These are phyloP conservation scores for Lenzites betulinus DNA, from an alignment of 768 basidiomycete species.

Conservation along the genomic window DNA sequence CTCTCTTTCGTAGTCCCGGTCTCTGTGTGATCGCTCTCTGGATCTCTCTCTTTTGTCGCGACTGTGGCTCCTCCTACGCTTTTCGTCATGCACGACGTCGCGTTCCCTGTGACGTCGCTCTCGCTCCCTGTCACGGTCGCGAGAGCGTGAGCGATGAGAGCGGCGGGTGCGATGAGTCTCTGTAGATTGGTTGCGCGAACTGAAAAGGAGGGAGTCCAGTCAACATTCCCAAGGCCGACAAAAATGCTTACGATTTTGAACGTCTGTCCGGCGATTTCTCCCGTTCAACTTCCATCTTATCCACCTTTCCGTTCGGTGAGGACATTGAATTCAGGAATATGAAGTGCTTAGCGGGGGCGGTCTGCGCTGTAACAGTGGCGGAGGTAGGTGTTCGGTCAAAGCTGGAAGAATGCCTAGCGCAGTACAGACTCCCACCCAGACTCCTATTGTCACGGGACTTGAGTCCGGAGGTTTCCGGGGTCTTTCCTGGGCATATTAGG, in stretches of 20 bases:
- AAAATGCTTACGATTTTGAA: constrained; percentile 35
- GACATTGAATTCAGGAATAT: constrained; percentile 11
- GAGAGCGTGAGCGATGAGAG: constrained; percentile 73
- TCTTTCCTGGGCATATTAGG: no score
- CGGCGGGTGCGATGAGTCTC: constrained; percentile 74
- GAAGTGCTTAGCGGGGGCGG: no score
- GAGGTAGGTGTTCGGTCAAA: background rate
- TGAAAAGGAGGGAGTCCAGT: constrained; percentile 14
- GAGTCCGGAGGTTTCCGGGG: background rate
- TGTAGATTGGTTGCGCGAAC: constrained; percentile 74
- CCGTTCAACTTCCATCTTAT: constrained; percentile 65
- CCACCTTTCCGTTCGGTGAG: constrained; percentile 24
- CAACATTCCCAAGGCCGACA: background rate
- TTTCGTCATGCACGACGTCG: constrained; percentile 56
- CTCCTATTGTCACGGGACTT: background rate
- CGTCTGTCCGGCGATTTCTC: constrained; percentile 29
- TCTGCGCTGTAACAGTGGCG: background rate
- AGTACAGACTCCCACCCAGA: constrained; percentile 10
- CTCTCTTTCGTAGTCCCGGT: constrained; percentile 50
- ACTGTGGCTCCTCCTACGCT: constrained; percentile 65
- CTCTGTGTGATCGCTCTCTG: constrained; percentile 41
- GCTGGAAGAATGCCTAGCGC: background rate
- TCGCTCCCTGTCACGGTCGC: constrained; percentile 47
- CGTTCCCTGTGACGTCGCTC: constrained; percentile 54
- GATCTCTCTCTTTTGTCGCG: constrained; percentile 43